Conservation (phyloP, 768 basidiomycete genomes). For the Sarcodon aspratus region DNA sequence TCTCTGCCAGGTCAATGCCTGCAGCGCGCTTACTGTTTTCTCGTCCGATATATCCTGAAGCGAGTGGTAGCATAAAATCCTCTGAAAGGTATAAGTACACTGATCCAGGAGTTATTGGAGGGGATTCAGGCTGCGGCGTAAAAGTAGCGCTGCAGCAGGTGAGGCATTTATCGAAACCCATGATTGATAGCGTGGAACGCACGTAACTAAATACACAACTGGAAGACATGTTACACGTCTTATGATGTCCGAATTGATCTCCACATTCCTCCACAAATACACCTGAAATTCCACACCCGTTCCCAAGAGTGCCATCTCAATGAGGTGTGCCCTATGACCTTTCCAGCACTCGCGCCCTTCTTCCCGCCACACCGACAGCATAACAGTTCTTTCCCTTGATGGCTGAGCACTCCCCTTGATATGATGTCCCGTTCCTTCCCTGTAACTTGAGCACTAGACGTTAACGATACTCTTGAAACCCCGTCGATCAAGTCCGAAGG, state of each 20-base stretch:
- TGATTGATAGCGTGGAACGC: no score
- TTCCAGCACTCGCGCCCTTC: conserved; percentile 27
- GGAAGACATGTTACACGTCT: no score
- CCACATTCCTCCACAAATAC: conserved; percentile 70
- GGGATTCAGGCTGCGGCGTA: no score
- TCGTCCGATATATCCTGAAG: no score
- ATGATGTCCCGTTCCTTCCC: conserved; percentile 44
- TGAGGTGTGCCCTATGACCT: conserved; percentile 20
- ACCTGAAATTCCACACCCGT: conserved; percentile 43
- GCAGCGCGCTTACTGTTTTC: no score
- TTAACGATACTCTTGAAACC: conserved; percentile 28
- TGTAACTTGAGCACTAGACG: conserved; percentile 24
- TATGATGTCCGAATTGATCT: background rate
- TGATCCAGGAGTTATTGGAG: no score
- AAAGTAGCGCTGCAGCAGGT: no score
- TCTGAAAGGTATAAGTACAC: no score
- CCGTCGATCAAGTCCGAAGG: conserved; percentile 62
- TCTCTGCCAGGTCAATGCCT: no score
- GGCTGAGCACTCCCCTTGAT: conserved; percentile 42
- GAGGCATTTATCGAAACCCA: no score
- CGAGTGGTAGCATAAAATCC: no score
- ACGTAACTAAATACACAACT: no score
- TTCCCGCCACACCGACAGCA: conserved; percentile 59
- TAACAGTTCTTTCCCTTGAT: conserved; percentile 20
- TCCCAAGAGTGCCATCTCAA: conserved; percentile 54